Conservation (phyloP, 306 rosid genomes). For the Ammopiptanthus mongolicus region DNA sequence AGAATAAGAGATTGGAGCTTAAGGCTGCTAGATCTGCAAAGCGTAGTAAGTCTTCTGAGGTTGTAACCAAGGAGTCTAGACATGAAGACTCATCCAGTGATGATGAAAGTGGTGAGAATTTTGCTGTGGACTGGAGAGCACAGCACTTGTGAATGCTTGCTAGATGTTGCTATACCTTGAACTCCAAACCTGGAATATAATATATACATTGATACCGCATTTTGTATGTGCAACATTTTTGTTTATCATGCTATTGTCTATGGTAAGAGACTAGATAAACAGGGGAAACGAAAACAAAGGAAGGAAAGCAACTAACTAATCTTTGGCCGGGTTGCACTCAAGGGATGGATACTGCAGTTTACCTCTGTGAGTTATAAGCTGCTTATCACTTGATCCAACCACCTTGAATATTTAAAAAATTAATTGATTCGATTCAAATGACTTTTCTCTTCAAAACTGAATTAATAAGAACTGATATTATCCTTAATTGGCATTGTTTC, state of each 20-base stretch:
- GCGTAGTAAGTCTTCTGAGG: constrained; percentile 38
- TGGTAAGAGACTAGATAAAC: no score
- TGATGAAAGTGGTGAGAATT: constrained; percentile 64
- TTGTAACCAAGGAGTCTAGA: constrained; percentile 30
- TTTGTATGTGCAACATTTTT: constrained; percentile 1
- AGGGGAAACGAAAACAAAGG: no score
- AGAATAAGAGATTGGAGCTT: constrained; percentile 63
- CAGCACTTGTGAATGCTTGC: constrained; percentile 58
- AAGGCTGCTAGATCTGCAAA: constrained; percentile 52
- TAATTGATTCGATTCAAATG: no score
- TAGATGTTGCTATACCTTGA: background rate
- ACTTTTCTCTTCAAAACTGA: background rate
- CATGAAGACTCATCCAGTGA: constrained; percentile 65
- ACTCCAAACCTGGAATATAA: constrained; percentile 7
- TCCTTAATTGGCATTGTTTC: background rate
- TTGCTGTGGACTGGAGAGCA: constrained; percentile 95
- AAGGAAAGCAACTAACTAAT: no score
- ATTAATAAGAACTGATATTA: background rate
- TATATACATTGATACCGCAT: background rate
- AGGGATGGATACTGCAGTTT: no score
- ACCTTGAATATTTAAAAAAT: no score
- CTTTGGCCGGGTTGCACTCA: no score
- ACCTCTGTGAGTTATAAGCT: no score
- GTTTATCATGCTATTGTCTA: no score
- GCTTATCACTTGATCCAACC: no score